These are phyloP conservation scores for Neodidymelliopsis sp. DNA, from an alignment of 2,329 filamentous ascomycete genomes.

Conservation along the genomic window DNA sequence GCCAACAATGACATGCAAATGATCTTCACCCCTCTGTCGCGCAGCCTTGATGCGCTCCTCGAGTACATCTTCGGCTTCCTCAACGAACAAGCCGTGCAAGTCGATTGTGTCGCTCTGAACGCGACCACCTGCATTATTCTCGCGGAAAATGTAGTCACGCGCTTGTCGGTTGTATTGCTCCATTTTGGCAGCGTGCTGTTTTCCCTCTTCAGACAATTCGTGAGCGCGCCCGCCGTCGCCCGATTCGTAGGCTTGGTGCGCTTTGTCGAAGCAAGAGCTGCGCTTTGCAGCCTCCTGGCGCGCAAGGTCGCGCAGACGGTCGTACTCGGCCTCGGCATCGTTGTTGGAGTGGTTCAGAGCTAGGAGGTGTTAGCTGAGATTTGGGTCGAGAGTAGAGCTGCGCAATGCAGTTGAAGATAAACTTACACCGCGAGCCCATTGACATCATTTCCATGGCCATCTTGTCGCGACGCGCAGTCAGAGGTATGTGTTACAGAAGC, in stretches of 20 bases:
- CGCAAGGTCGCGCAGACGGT: constrained; percentile 84
- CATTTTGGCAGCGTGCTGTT: constrained; percentile 82
- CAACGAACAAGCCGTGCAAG: constrained; percentile 91
- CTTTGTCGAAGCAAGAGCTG: constrained; percentile 73
- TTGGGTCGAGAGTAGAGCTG: not conserved
- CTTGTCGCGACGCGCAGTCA: constrained; percentile 20
- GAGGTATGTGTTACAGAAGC: constrained; percentile 2
- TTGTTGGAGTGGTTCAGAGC: constrained; percentile 46
- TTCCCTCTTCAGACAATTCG: constrained; percentile 82
- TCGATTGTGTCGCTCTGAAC: constrained; percentile 86
- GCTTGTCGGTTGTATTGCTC: constrained; percentile 91
- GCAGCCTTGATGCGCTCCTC: constrained; percentile 85
- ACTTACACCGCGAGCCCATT: constrained; percentile 47
- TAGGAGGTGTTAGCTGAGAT: constrained; percentile 23
- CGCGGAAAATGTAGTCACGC: constrained; percentile 91
- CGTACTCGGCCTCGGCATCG: constrained; percentile 80
- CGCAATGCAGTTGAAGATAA: not conserved
- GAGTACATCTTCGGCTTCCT: constrained; percentile 91
- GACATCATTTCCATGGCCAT: constrained; percentile 46
- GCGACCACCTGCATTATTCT: constrained; percentile 83
- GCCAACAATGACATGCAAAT: constrained; percentile 94
- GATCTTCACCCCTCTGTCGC: constrained; percentile 73
- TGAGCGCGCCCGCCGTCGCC: constrained; percentile 88
- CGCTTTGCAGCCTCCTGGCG: constrained; percentile 82
- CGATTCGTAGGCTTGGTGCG: constrained; percentile 77